Evolutionary conservation across 371 early-diverging fungal genomes (phyloP).

Genomic region (Mucor indicus): DNA sequence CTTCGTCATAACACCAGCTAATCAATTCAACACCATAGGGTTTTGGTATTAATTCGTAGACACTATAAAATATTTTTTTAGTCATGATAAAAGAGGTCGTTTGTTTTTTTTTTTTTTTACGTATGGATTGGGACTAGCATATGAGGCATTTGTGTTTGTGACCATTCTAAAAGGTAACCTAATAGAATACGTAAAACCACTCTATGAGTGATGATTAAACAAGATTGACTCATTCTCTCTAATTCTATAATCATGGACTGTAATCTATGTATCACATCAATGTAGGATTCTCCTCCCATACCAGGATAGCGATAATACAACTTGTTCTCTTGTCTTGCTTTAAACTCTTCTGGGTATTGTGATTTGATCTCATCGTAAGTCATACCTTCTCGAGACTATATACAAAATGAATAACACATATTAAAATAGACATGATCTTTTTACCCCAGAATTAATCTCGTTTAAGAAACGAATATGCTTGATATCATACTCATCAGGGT

Average conservation of each 20-base stretch:
- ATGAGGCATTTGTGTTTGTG: slow-evolving; percentile 67
- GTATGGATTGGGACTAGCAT: slow-evolving; percentile 53
- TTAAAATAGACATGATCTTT: slow-evolving; percentile 1
- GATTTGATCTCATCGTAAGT: slow-evolving; percentile 67
- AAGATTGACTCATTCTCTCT: slow-evolving; percentile 75
- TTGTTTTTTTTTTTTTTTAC: slow-evolving; percentile 21
- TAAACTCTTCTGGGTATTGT: slow-evolving; percentile 64
- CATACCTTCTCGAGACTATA: slow-evolving; percentile 47
- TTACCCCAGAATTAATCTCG: slow-evolving; percentile 84
- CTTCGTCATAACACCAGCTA: slow-evolving; percentile 41
- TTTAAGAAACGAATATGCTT: slow-evolving; percentile 72
- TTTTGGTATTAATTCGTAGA: slow-evolving; percentile 54
- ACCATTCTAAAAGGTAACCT: slow-evolving; percentile 73
- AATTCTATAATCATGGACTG: slow-evolving; percentile 82
- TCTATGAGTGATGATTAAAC: slow-evolving; percentile 73
- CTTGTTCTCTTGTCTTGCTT: slow-evolving; percentile 66
- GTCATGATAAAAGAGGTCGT: no score
- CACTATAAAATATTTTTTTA: slow-evolving; percentile 14
- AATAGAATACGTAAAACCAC: slow-evolving; percentile 75
- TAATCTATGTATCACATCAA: slow-evolving; percentile 83
- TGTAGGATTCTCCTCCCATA: slow-evolving; percentile 81
- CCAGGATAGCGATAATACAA: slow-evolving; percentile 83
- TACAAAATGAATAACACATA: not conserved
- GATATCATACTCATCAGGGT: slow-evolving; percentile 68
- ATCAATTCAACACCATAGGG: slow-evolving; percentile 72